Evolutionary conservation across 2,329 filamentous ascomycete species (phyloP).

Genomic region (Talaromyces sp.): DNA sequence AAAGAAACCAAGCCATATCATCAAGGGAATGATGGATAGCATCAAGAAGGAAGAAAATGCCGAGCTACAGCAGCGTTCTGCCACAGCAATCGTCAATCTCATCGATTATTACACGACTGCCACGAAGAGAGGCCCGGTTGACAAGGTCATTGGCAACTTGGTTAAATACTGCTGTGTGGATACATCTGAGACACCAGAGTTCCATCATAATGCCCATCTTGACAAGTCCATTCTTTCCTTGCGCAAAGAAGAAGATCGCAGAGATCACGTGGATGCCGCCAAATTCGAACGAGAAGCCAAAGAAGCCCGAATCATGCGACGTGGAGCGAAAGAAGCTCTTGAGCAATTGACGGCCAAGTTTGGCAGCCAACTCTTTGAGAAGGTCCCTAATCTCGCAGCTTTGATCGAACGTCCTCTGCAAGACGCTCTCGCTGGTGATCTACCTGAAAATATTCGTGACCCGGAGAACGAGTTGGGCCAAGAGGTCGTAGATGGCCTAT

Average conservation of each 20-base stretch:
- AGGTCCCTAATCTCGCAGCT: constrained; percentile 71
- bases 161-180: constrained; percentile 98
- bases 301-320: constrained; percentile 80
- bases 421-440: constrained; percentile 63
- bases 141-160: constrained; percentile 92
- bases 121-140: constrained; percentile 76
- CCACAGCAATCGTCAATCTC: constrained; percentile 73
- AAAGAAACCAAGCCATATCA: constrained; percentile 87
- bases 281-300: constrained; percentile 86
- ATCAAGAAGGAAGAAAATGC: constrained; percentile 91
- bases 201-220: constrained; percentile 72
- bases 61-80: constrained; percentile 80
- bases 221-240: constrained; percentile 81
- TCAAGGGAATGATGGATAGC: constrained; percentile 98
- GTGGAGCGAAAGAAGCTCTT: constrained; percentile 88
- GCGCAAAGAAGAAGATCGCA: constrained; percentile 92
- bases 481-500: constrained; percentile 89
- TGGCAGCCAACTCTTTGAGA: constrained; percentile 69
- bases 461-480: constrained; percentile 74
- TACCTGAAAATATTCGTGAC: constrained; percentile 68
- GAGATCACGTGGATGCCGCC: constrained; percentile 84
- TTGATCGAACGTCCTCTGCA: constrained; percentile 78
- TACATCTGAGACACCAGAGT: constrained; percentile 94
- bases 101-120: constrained; percentile 79
- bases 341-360: constrained; percentile 81